Evolutionary conservation across 1,284 basidiomycete species (phyloP), one percentile per base, ranked within the genome.

Genomic region (Pholiota adiposa): DNA sequence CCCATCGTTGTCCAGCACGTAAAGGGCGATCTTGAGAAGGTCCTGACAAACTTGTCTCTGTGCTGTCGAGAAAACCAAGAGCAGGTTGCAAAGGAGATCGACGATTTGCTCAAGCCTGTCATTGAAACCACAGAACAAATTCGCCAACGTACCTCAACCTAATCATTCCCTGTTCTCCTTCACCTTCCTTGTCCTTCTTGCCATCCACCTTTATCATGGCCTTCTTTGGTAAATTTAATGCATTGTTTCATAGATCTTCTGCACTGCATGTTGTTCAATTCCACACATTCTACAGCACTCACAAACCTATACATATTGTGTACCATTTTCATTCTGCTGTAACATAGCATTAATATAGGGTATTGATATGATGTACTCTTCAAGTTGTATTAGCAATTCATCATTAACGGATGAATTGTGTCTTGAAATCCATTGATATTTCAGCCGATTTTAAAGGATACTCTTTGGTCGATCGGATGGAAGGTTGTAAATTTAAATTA

Each of bases 91-190:
- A 59, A 40, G 3, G 68, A 73, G 31, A 54, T 76, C 31, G 61
- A 69, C 46, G 60, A 65, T 33, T 59, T 71, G 31, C 53, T 74
- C 14, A 60, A 72, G 40, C 70, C 67, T 0, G 65, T 73, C 29
- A 21, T 73, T 46, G 62, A 59, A 8, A 62, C 60, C 27, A 74
- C 72, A 2, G 62, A 71, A n/a, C 65, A 65, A 4, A 64, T 76
- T n/a, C 67, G 66, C 51, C 62, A 63, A 25, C 59, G 58, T 41
- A 68, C 21, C 14, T 25, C 18, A 16, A 16, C 21, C 23, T n/a
- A 9, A 12, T 25, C 44, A 29, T 38, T 27, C 44, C 23, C 1
- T 38, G 4, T 11, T n/a, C 4, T 38, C 36, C 16, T 38, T 11
- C 16, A 9, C 36, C 36, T 7, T 38, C 14, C 16, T 9, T 7